Base-by-base conservation (phyloP, 2,329 filamentous ascomycete genomes). In the Pestalotiopsis sp. region DNA sequence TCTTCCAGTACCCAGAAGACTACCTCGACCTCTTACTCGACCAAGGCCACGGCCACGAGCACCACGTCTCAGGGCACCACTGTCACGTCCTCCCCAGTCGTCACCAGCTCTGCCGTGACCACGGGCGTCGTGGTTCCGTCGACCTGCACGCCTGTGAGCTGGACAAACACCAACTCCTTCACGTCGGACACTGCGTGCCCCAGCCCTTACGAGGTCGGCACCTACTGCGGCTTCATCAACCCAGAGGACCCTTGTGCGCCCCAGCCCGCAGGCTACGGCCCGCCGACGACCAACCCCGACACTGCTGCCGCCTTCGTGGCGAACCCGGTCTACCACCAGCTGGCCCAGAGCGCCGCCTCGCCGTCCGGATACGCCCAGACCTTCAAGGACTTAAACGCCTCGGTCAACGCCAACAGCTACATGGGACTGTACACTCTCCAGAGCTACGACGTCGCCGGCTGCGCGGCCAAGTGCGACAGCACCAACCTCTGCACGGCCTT, bases 201-300 rank as follows among this genome's bases (percentile, higher is more conserved):
- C 7, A 78, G 74, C 6, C 70, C 70, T 4, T 75, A 74, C 20
- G 77, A 79, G 68, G 73, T 71, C 13, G 77, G 77, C 27, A 79
- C 77, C 7, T 79, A 74, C 73, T 79, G 78, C 62, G 78, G 79
- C 25, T 80, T 80, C 71, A 77, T 80, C 72, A 80, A 80, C 69
- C 79, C 79, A 7, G 72, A 78, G 27, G 79, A 80, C 63, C 72
- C 78, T 61, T 81, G 79, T 70, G 75, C 78, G 25, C 74, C 78
- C 68, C 79, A 81, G 69, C 78, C 79, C 6, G 63, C 57, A 25
- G 63, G 69, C 14, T 52, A 52, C 49, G 69, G 68, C 4, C 68
- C 69, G 27, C 45, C 45, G 45, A 36, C n/a, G 4, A 58, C 68
- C 49, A 65, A 31, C 20, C 49, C 63, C 13, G 68, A 69, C 56